Conservation (phyloP, 768 basidiomycete species). For the Macrolepiota albuminosa region DNA sequence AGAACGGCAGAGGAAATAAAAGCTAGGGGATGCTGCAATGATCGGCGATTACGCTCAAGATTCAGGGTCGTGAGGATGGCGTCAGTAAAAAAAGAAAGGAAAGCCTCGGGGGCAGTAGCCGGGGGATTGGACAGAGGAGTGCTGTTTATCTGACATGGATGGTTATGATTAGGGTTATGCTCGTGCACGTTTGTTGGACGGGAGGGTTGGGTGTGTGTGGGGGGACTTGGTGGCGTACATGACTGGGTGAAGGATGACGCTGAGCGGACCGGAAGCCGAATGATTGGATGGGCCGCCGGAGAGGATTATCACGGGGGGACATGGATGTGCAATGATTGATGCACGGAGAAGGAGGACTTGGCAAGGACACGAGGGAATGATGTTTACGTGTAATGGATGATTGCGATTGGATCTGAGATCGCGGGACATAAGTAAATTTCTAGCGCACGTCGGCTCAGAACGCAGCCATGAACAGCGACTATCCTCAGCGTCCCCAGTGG, state of each 20-base stretch:
- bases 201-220: too few relatives aligned
- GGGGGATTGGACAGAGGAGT: neutral
- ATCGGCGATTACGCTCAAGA: too few relatives aligned
- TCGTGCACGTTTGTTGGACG: neutral
- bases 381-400: constrained; percentile 1
- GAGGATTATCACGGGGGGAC: too few relatives aligned
- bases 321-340: too few relatives aligned
- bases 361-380: neutral
- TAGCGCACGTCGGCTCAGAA: too few relatives aligned
- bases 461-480: constrained; percentile 11
- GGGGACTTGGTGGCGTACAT: neutral
- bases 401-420: constrained; percentile 16
- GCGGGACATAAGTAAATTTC: constrained; percentile 16
- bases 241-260: too few relatives aligned
- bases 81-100: too few relatives aligned
- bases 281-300: neutral
- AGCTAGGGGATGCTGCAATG: too few relatives aligned
- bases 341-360: neutral
- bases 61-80: too few relatives aligned
- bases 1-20: too few relatives aligned
- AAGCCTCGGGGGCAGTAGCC: neutral
- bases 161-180: neutral
- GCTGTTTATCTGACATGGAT: neutral
- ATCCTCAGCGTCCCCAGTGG: constrained; percentile 12
- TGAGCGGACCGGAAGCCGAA: neutral